Percentiles rank a stretch among this genome's conserved stretches.
These are phyloP conservation scores for Acanthamoeba comandoni DNA, from an alignment of 208 protist genomes.

Conservation along the genomic window DNA sequence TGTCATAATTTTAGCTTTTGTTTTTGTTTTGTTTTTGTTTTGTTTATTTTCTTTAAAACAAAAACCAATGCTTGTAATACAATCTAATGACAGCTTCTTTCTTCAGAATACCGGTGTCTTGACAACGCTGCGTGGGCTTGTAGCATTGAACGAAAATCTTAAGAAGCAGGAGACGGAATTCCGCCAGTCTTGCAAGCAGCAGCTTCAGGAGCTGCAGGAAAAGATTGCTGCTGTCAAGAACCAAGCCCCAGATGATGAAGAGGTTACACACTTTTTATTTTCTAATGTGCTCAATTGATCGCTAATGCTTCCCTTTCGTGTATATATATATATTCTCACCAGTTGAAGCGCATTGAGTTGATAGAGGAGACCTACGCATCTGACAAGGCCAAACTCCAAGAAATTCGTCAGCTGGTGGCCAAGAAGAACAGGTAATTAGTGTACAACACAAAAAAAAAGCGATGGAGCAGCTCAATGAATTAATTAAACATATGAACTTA, in stretches of 20 bases:
- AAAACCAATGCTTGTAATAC: no score
- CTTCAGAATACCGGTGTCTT: slow-evolving; percentile 81
- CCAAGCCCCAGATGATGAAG: slow-evolving; percentile 27
- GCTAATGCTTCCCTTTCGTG: no score
- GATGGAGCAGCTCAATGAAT: slow-evolving; percentile 7
- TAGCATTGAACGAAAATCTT: slow-evolving; percentile 86
- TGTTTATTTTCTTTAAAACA: no score
- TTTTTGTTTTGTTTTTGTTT: slow-evolving; percentile 11
- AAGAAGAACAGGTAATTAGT: slow-evolving; percentile 85
- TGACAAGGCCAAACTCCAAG: slow-evolving; percentile 79
- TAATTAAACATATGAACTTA: slow-evolving; percentile 10
- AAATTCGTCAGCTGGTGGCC: slow-evolving; percentile 79
- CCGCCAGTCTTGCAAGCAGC: slow-evolving; percentile 83
- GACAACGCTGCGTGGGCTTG: slow-evolving; percentile 78
- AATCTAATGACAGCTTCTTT: slow-evolving; percentile 43
- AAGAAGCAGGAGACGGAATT: slow-evolving; percentile 87
- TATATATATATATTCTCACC: no score
- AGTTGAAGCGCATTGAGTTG: slow-evolving; percentile 55
- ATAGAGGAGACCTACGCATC: slow-evolving; percentile 76
- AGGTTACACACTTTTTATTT: not conserved
- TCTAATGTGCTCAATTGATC: no score
- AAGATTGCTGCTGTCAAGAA: slow-evolving; percentile 77
- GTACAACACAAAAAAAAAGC: slow-evolving; percentile 15
- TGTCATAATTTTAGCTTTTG: slow-evolving; percentile 31
- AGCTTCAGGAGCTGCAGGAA: slow-evolving; percentile 82